phyloP scores from a whole-genome alignment of 495 filamentous ascomycete genomes.

The Thermothielavioides terrestris region DNA sequence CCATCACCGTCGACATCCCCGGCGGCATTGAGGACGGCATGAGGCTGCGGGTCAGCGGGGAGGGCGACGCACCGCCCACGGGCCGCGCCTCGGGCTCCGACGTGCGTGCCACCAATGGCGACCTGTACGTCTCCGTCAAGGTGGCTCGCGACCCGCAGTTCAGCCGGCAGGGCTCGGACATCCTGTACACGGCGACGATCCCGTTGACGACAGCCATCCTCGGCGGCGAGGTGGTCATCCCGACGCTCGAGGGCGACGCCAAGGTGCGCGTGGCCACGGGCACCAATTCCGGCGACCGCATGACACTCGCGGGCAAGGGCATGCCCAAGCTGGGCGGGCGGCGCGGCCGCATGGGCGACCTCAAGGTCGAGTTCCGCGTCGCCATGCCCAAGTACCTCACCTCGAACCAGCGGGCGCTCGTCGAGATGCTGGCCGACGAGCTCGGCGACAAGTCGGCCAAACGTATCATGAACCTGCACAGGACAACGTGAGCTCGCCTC shows the following conservation, averaged over 20 bases:
- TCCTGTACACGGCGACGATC: constrained; percentile 84
- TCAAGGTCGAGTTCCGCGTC: constrained; percentile 91
- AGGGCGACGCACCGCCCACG: constrained; percentile 77
- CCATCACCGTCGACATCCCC: constrained; percentile 80
- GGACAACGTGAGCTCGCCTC: too few relatives aligned
- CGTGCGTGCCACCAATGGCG: constrained; percentile 56
- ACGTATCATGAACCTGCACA: constrained; percentile 64
- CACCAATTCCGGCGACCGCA: constrained; percentile 84
- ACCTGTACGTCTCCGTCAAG: constrained; percentile 78
- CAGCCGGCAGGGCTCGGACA: constrained; percentile 72
- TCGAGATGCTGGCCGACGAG: constrained; percentile 95
- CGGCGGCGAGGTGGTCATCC: constrained; percentile 80
- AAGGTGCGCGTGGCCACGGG: constrained; percentile 82
- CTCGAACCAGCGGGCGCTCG: constrained; percentile 76
- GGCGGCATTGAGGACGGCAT: constrained; percentile 94
- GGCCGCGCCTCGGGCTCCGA: constrained; percentile 52
- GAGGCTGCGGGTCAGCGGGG: constrained; percentile 68
- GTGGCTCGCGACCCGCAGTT: constrained; percentile 82
- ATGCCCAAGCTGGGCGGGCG: constrained; percentile 69
- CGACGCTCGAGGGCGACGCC: constrained; percentile 83
- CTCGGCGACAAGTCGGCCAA: constrained; percentile 85
- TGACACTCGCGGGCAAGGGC: constrained; percentile 78
- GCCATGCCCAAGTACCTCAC: constrained; percentile 88
- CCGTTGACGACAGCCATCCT: constrained; percentile 89
- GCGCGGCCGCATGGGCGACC: constrained; percentile 58